phyloP scores from a whole-genome alignment of 1,284 basidiomycete genomes.

The Melampsora americana region DNA sequence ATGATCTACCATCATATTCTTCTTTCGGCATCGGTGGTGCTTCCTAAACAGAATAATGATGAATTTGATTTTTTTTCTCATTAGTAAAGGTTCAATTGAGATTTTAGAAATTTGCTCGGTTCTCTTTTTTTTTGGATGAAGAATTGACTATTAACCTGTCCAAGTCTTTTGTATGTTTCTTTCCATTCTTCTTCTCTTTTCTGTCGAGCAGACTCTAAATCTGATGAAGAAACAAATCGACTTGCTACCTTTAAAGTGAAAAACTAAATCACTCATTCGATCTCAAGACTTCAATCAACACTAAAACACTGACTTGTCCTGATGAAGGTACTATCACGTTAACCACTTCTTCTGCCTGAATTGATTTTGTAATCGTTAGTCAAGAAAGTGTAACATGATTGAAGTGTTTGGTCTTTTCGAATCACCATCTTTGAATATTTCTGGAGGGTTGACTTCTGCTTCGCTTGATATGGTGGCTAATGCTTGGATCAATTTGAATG shows the following conservation, averaged over 20 bases:
- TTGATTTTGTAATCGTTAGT: no score
- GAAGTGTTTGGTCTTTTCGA: no score
- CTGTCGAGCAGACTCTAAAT: slow-evolving; percentile 26
- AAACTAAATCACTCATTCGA: neutral
- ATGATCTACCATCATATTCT: slow-evolving; percentile 41
- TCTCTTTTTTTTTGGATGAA: neutral
- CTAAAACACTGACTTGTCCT: slow-evolving; percentile 13
- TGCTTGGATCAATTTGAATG: no score
- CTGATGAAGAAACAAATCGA: slow-evolving; percentile 42
- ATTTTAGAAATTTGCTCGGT: neutral
- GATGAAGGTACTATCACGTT: slow-evolving; percentile 24
- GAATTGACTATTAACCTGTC: slow-evolving; percentile 16
- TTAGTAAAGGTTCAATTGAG: no score
- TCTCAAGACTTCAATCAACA: neutral
- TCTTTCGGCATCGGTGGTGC: slow-evolving; percentile 42
- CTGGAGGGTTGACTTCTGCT: no score
- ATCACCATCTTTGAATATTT: no score
- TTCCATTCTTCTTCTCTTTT: slow-evolving; percentile 43
- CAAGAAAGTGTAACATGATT: no score
- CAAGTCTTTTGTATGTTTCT: slow-evolving; percentile 36
- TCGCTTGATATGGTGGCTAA: no score
- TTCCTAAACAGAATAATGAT: slow-evolving; percentile 15
- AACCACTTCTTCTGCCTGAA: slow-evolving; percentile 37
- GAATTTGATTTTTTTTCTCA: no score
- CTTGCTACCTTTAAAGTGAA: slow-evolving; percentile 30